Evolutionary conservation across 2,329 filamentous ascomycete species (phyloP).

Genomic region (Talaromyces sp.): DNA sequence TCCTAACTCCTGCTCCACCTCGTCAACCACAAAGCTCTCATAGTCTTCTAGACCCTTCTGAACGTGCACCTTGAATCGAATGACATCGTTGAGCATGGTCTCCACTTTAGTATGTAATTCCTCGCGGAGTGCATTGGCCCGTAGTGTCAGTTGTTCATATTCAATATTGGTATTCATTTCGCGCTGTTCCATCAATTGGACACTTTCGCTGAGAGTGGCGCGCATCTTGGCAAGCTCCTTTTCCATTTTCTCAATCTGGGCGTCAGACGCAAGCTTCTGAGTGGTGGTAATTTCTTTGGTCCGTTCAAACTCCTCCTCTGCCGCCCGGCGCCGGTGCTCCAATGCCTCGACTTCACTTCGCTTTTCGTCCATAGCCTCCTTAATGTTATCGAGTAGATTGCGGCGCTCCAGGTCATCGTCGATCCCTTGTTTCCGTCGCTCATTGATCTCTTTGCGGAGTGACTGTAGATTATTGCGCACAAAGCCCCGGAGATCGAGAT

Average conservation of each 20-base stretch:
- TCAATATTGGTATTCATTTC: conserved; percentile 98
- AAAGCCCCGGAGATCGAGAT: conserved; percentile 80
- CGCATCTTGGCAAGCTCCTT: conserved; percentile 96
- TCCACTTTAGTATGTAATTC: conserved; percentile 98
- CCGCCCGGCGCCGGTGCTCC: conserved; percentile 82
- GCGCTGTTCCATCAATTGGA: conserved; percentile 88
- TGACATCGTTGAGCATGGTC: conserved; percentile 92
- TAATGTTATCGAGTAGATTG: conserved; percentile 89
- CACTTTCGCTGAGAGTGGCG: conserved; percentile 76
- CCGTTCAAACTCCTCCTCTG: conserved; percentile 91
- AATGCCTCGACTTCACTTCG: conserved; percentile 87
- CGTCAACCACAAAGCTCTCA: conserved; percentile 88
- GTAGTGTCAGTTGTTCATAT: conserved; percentile 88
- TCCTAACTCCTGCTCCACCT: conserved; percentile 84
- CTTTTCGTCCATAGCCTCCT: conserved; percentile 97
- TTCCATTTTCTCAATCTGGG: conserved; percentile 98
- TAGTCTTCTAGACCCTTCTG: conserved; percentile 93
- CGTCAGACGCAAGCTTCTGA: conserved; percentile 84
- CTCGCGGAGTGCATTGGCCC: conserved; percentile 82
- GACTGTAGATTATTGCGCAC: conserved; percentile 77
- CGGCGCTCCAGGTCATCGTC: conserved; percentile 94
- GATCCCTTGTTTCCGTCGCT: conserved; percentile 77
- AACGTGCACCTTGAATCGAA: conserved; percentile 97
- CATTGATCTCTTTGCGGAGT: conserved; percentile 88
- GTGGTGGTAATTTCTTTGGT: conserved; percentile 85